A percentile compares a stretch with the other conserved stretches of the same genome.
Conservation (phyloP, 371 early-diverging fungal genomes). For the Mortierella sp. region DNA sequence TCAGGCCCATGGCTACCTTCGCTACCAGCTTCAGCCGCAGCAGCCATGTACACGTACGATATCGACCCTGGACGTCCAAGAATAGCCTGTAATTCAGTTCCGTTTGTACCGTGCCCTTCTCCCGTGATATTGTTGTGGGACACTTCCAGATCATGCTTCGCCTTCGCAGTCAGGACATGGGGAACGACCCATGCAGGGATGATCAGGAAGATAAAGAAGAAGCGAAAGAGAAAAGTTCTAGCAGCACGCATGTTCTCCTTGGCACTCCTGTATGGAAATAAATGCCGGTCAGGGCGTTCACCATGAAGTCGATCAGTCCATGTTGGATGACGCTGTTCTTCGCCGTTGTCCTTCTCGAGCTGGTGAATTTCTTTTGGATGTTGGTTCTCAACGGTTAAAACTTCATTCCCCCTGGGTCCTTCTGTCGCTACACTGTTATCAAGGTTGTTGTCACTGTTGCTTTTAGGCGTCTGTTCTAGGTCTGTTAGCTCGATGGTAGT, state of each 20-base stretch:
- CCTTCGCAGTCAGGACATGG: constrained; percentile 24
- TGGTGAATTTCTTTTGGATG: no score
- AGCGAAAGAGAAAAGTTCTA: constrained; percentile 23
- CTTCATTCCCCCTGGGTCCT: no score
- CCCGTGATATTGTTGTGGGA: not conserved
- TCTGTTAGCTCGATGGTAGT: no score
- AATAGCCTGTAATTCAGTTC: no score
- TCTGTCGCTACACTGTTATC: no score
- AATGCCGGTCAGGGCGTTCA: constrained; percentile 31
- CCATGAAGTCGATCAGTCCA: constrained; percentile 24
- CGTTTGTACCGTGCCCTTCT: not conserved
- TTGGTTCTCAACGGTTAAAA: no score
- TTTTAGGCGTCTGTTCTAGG: not conserved
- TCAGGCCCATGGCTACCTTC: constrained; percentile 11
- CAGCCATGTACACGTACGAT: not conserved
- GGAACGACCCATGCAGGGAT: constrained; percentile 45
- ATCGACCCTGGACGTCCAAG: no score
- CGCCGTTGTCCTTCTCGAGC: no score
- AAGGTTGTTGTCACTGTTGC: not conserved
- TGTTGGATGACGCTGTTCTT: not conserved
- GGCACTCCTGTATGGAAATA: constrained; percentile 32
- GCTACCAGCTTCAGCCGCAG: not conserved
- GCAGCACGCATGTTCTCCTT: constrained; percentile 30
- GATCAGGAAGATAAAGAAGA: constrained; percentile 34
- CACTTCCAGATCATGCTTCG: constrained; percentile 4